phyloP scores from a whole-genome alignment of 495 filamentous ascomycete species.

The Penicillium herquei region DNA sequence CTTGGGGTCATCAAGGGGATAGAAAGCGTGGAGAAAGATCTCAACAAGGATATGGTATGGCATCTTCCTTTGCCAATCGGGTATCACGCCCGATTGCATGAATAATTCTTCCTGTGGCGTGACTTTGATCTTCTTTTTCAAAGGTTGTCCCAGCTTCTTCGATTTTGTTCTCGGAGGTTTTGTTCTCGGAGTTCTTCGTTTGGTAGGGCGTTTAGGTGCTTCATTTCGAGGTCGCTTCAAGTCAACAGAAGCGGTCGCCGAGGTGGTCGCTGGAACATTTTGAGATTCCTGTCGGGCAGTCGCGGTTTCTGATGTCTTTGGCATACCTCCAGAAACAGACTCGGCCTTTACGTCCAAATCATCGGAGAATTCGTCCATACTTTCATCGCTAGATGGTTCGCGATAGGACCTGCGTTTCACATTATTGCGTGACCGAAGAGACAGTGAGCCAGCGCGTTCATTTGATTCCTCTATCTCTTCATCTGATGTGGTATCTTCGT shows the following conservation, averaged over 20 bases:
- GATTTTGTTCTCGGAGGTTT: conserved; percentile 3
- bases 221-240: conserved; percentile 1
- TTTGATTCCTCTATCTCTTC: conserved; percentile 23
- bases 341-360: conserved; percentile 4
- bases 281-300: no score
- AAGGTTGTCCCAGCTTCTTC: conserved; percentile 1
- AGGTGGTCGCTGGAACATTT: background rate
- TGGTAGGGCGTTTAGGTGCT: conserved; percentile 14
- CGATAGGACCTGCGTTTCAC: conserved; percentile 39
- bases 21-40: conserved; percentile 65
- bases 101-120: conserved; percentile 16
- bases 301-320: no score
- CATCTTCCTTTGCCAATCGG: conserved; percentile 65
- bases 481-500: conserved; percentile 39
- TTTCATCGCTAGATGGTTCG: conserved; percentile 43
- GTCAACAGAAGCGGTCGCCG: background rate
- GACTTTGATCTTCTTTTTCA: conserved; percentile 31
- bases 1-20: conserved; percentile 55
- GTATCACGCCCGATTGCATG: conserved; percentile 48
- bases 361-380: conserved; percentile 13
- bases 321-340: no score
- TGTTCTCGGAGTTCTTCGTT: conserved; percentile 9
- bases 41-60: conserved; percentile 70
- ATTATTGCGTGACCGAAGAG: conserved; percentile 37
- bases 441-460: conserved; percentile 20